Percentiles rank a stretch among this genome's conserved stretches.
phyloP scores from a whole-genome alignment of 2,329 filamentous ascomycete genomes.

The Aspergillus transmontanensis region DNA sequence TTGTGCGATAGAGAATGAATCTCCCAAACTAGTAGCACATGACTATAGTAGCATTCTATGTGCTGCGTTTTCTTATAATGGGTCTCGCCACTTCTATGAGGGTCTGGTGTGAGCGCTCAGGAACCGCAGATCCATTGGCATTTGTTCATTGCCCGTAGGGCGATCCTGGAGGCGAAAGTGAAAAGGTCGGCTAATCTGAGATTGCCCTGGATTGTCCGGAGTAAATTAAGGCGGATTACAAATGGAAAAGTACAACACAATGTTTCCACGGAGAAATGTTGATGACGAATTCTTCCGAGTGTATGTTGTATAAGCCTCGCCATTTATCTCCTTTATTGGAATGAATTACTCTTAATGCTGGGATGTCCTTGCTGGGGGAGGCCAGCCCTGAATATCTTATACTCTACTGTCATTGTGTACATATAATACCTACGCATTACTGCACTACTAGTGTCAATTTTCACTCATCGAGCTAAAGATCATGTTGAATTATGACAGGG shows the following conservation, averaged over 20 bases:
- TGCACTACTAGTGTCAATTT: neutral
- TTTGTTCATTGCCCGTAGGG: neutral
- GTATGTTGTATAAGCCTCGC: no score
- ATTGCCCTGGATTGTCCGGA: neutral
- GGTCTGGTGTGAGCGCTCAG: neutral
- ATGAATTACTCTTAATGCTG: neutral
- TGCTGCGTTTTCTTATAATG: neutral
- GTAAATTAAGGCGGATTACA: neutral
- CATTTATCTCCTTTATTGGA: neutral
- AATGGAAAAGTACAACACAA: neutral
- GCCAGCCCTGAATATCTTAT: neutral
- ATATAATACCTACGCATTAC: neutral
- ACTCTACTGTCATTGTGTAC: neutral
- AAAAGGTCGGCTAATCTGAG: neutral
- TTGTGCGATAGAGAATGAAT: neutral
- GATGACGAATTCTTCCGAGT: neutral
- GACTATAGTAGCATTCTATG: neutral
- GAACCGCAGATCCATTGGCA: neutral
- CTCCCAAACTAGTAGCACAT: neutral
- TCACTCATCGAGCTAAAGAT: neutral
- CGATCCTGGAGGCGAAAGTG: neutral
- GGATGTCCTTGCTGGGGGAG: neutral
- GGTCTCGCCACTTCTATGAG: neutral
- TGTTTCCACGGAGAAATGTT: neutral
- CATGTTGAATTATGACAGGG: neutral